Evolutionary conservation across 192 early-diverging fungal genomes (phyloP).

Genomic region (Helicostylum pulchrum): DNA sequence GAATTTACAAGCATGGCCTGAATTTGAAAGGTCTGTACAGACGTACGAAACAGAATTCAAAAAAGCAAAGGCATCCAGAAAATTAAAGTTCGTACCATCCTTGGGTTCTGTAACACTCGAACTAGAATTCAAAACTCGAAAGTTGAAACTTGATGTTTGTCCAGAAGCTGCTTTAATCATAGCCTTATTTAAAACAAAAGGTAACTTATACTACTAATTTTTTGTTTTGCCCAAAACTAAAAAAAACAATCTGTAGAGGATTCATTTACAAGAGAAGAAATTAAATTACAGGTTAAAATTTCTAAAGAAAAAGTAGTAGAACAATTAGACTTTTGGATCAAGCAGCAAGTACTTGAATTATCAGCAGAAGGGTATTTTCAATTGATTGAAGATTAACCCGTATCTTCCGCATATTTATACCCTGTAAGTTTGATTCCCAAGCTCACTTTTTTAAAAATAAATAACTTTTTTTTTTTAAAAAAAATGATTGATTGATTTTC

Average conservation of each 20-base stretch:
- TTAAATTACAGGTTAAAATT: background rate
- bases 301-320: background rate
- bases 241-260: conserved; percentile 10
- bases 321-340: conserved; percentile 17
- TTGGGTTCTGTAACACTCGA: conserved; percentile 20
- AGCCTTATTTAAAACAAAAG: conserved; percentile 17
- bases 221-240: background rate
- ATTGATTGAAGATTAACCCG: background rate
- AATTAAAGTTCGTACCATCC: conserved; percentile 10
- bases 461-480: too few relatives aligned
- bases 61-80: conserved; percentile 2
- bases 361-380: background rate
- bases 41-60: conserved; percentile 11
- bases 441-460: too few relatives aligned
- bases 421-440: too few relatives aligned
- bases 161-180: conserved; percentile 16
- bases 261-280: conserved; percentile 1
- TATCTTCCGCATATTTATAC: too few relatives aligned
- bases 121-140: conserved; percentile 7
- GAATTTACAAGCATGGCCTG: background rate
- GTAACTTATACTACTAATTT: background rate
- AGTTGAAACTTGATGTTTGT: background rate
- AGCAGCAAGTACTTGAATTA: conserved; percentile 4
- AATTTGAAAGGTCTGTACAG: background rate
- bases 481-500: too few relatives aligned